Evolutionary conservation across 2,329 filamentous ascomycete species (phyloP).

Genomic region (Aspergillus quadrilineatus): DNA sequence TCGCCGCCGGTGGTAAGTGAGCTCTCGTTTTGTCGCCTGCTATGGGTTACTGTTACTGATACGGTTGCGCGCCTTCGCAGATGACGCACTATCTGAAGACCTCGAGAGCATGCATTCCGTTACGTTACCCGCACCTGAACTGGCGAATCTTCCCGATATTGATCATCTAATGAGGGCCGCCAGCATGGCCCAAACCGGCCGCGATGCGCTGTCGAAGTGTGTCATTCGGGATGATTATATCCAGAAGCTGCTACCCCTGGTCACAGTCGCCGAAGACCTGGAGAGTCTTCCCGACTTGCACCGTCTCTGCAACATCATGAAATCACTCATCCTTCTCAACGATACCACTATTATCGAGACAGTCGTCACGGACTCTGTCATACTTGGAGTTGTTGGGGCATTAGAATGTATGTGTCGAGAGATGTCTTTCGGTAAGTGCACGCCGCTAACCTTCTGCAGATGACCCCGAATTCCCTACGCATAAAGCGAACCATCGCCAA

Average conservation of each 20-base stretch:
- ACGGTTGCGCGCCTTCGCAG: slow-evolving; percentile 43
- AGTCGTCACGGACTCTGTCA: slow-evolving; percentile 83
- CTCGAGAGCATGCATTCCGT: slow-evolving; percentile 71
- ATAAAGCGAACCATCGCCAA: slow-evolving; percentile 95
- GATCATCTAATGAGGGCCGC: slow-evolving; percentile 80
- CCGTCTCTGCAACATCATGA: slow-evolving; percentile 95
- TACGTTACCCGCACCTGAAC: slow-evolving; percentile 72
- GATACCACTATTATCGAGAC: slow-evolving; percentile 93
- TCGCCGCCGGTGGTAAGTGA: slow-evolving; percentile 60
- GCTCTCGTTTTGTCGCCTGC: not conserved
- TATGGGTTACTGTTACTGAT: slow-evolving; percentile 28
- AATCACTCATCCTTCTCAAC: slow-evolving; percentile 89
- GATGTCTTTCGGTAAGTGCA: not conserved
- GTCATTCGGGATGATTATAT: slow-evolving; percentile 86
- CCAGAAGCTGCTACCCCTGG: slow-evolving; percentile 77
- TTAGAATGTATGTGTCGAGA: slow-evolving; percentile 67
- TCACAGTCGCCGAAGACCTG: slow-evolving; percentile 85
- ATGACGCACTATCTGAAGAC: slow-evolving; percentile 88
- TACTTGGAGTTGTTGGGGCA: slow-evolving; percentile 89
- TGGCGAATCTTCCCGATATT: slow-evolving; percentile 81
- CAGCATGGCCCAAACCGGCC: slow-evolving; percentile 69
- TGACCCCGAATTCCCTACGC: slow-evolving; percentile 94
- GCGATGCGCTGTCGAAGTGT: slow-evolving; percentile 84
- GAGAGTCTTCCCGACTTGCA: slow-evolving; percentile 86
- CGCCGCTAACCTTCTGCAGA: slow-evolving; percentile 51